Evolutionary conservation across 257 asterid genomes (phyloP), one percentile per base, ranked within the genome.

Genomic region (Solanum chiquidenum): DNA sequence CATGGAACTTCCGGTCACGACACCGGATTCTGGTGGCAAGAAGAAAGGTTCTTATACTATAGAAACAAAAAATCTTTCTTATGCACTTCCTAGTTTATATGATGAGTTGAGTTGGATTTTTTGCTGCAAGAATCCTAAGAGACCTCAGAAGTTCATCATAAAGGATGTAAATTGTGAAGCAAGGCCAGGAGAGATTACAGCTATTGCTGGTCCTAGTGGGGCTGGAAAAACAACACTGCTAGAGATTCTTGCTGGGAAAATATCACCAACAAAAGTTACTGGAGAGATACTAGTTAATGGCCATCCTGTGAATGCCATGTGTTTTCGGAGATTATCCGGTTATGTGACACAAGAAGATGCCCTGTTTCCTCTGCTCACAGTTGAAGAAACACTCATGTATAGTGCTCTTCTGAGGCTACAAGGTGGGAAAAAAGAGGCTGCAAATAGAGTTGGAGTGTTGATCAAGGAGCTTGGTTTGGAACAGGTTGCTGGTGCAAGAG

Each of bases 121-220:
- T 44, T 72, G 66, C 16, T 80, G 92, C 83, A 89, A 85, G 85
- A 87, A 86, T 12, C 68, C 88, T 4, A 89, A 79, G 42, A 86
- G 14, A 5, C 27, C 92, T 0, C 88, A 94, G 8, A 90, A 84
- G 66, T 84, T 90, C 92, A 92, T 96, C 86, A 88, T 96, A 92
- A 88, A 89, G 90, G 91, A 93, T 86, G 98, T 94, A 0, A 94
- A 62, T 46, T 92, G 96, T 25, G 94, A 92, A 85, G 98, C 97
- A 3, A 88, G 86, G 25, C 94, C 98, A 3, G 95, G 95, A 23
- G 93, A 96, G 88, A 86, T 96, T 85, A 96, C 99, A 1, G 99
- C 99, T 23, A 90, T 96, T 37, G 99, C 98, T 5, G 99, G 99
- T 35, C 97, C 99, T 1, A 96, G 99, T 66, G 99, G 99, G 2